phyloP scores from a whole-genome alignment of 2,329 filamentous ascomycete genomes.

The Didymella exigua region DNA sequence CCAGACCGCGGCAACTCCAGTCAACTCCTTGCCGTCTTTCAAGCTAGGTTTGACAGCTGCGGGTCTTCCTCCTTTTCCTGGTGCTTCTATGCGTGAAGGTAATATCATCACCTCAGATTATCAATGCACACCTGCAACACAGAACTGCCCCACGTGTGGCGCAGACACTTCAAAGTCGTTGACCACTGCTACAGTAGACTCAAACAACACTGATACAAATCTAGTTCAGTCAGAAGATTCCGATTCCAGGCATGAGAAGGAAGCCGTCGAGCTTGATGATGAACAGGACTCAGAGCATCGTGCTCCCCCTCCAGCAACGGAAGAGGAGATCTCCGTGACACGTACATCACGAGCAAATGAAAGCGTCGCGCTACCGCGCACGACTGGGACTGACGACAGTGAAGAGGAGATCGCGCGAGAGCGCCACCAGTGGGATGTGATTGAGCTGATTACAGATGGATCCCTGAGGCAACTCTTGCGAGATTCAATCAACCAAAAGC shows the following conservation, averaged over 20 bases:
- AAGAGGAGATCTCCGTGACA: not conserved
- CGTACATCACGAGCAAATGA: not conserved
- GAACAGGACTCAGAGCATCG: not conserved
- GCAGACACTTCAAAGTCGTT: not conserved
- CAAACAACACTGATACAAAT: not conserved
- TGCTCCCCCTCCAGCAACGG: too few species aligned
- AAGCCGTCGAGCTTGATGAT: not conserved
- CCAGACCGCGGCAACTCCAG: not conserved
- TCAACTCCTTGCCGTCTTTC: not conserved
- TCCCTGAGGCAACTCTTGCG: not conserved
- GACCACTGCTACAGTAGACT: not conserved
- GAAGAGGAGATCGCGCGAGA: not conserved
- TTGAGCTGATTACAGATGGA: not conserved
- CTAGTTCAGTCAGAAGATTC: not conserved
- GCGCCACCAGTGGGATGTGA: not conserved
- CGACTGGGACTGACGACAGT: not conserved
- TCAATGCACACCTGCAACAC: not conserved
- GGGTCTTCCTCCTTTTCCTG: not conserved
- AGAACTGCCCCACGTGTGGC: not conserved
- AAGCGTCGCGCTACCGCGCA: not conserved
- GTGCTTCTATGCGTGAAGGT: not conserved
- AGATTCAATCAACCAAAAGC: not conserved
- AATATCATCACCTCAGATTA: not conserved
- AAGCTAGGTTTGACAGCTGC: not conserved
- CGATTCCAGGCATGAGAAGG: not conserved